Base-by-base conservation (phyloP, 169 alveolate genomes). In the Plasmodium cynomolgi region DNA sequence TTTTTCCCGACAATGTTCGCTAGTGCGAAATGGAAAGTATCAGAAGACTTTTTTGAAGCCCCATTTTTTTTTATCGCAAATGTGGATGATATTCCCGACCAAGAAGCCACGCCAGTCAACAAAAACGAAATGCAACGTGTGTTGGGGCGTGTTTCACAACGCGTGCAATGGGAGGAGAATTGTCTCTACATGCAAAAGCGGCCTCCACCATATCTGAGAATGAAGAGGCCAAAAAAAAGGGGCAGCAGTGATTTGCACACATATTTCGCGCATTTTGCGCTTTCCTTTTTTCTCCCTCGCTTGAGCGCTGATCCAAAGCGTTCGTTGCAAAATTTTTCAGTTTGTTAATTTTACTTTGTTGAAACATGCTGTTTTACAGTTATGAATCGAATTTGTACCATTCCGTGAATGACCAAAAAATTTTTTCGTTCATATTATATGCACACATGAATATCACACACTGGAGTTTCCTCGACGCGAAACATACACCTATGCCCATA, bases 341-440 rank as follows among this genome's bases (percentile, higher is more conserved):
- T 50, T 50, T 77, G 50, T 77, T 77, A 77, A 77, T 33, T 50
- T 50, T 80, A 20, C 56, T 23, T 80, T 37, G 37, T 44, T 80
- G 84, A 80, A 80, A 80, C 29, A 80, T 80, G 37, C 50, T 20
- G 84, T 80, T 80, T 80, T 26, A 80, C 84, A 80, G 17, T 41
- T 80, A 17, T 5, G 13, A 80, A 80, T 80, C 20, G 84, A 37
- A 23, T n/a, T 80, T 26, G 71, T 23, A 80, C 13, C 39, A 41
- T 80, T 41, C 17, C 7, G 17, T 68, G 37, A 26, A 68, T 68
- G 37, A 68, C 15, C 1, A 68, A 23, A 68, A 4, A 3, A 3
- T 50, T 23, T 20, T 68, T 68, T 68, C 37, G 77, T 68, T 68
- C 34, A 68, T 20, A 33, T 31, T 31, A 75, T 39, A 75, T 39